A percentile compares a stretch with the other conserved stretches of the same genome.
Evolutionary conservation across 108 stramenopile genomes (phyloP).

Genomic region (Skeletonema tropicum): DNA sequence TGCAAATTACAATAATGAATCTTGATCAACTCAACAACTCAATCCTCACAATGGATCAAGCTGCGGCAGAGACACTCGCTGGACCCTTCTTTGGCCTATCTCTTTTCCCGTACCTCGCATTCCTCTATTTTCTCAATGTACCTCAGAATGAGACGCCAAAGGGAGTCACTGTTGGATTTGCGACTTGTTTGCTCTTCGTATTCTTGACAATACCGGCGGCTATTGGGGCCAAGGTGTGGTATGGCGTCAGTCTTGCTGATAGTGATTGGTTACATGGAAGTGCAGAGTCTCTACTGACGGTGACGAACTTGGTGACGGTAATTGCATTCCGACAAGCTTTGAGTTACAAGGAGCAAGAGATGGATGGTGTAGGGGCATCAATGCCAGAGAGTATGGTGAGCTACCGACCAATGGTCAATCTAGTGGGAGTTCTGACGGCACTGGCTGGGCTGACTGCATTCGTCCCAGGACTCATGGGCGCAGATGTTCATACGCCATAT

Average conservation of each 20-base stretch:
- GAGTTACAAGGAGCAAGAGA: constrained; percentile 55
- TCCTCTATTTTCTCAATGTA: constrained; percentile 86
- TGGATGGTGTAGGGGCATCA: background rate
- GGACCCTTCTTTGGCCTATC: constrained; percentile 90
- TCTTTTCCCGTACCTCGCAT: constrained; percentile 91
- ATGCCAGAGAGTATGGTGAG: constrained; percentile 63
- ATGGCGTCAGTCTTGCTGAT: constrained; percentile 89
- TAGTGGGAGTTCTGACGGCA: constrained; percentile 63
- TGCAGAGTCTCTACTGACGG: constrained; percentile 87
- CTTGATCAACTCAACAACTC: constrained; percentile 19
- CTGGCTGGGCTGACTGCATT: constrained; percentile 65
- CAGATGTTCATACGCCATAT: constrained; percentile 76
- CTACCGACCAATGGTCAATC: constrained; percentile 71
- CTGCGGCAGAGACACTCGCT: constrained; percentile 70
- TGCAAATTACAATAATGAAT: background rate
- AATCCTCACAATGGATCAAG: constrained; percentile 36
- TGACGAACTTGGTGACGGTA: constrained; percentile 89
- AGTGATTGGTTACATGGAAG: constrained; percentile 93
- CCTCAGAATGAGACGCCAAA: constrained; percentile 84
- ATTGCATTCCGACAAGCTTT: constrained; percentile 85
- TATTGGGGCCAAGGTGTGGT: constrained; percentile 82
- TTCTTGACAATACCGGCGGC: constrained; percentile 93
- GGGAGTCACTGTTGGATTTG: constrained; percentile 89
- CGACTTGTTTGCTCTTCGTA: constrained; percentile 89
- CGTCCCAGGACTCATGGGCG: constrained; percentile 62